Evolutionary conservation across 148 eudicot genomes (phyloP), one percentile per base, ranked within the genome.

Genomic region (Diospyros lotus): DNA sequence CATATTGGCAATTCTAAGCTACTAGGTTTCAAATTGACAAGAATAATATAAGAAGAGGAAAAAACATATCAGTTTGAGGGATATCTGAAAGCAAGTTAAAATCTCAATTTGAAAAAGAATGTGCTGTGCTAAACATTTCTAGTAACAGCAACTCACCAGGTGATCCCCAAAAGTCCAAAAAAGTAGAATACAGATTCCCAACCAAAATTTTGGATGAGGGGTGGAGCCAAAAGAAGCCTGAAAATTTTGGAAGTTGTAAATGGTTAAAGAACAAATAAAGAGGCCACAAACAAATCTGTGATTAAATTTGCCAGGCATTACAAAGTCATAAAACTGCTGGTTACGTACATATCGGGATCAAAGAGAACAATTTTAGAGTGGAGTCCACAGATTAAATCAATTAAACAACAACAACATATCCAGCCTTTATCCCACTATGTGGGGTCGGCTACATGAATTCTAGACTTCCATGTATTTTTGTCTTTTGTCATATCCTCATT

Each of bases 171-270:
- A 52, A 85, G 65, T 76, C 99, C 98, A 79, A 96, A 95, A 56
- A 96, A 12, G 87, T 90, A 93, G 80, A 96, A 96, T 53, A 96
- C 99, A 59, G 94, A 96, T 84, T 82, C 99, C 99, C 99, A 96
- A 74, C 99, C 98, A 81, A 88, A 89, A 81, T 79, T 88, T 77
- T 93, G 89, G 75, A 96, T 96, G 18, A 96, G 87, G 14, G 94
- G 87, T 81, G 99, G 97, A 83, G 99, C 99, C 92, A 96, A 83
- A 66, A 96, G 85, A 85, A 93, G 94, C 90, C 99, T 96, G 93
- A 75, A 73, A 44, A 44, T 66, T 56, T 51, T 44, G 14, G 58
- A 79, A 75, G 45, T 79, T 5, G 55, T 43, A 48, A 44, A 75
- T 53, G 60, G 64, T 56, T 51, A 71, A 71, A 9, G 50, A 12